Conservation (phyloP, 78 protist species). For the Protostelium mycophagum region DNA sequence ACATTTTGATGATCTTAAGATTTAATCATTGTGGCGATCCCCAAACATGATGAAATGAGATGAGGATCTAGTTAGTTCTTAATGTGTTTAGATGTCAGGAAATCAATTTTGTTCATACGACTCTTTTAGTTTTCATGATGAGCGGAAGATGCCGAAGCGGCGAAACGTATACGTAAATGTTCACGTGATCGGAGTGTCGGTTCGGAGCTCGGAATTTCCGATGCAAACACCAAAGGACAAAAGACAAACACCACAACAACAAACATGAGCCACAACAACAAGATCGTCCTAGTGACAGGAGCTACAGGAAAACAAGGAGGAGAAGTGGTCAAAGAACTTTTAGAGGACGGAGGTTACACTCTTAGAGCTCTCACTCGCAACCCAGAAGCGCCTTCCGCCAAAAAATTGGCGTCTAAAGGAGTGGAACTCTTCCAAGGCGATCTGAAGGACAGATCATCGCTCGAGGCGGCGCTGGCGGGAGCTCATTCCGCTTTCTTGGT, state of each 20-base stretch:
- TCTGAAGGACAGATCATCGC: neutral
- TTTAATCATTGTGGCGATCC: too few species aligned
- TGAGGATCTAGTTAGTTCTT: too few species aligned
- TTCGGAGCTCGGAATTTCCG: too few species aligned
- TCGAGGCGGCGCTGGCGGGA: neutral
- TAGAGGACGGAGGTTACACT: neutral
- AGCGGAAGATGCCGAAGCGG: too few species aligned
- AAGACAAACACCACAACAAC: neutral
- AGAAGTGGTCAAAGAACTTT: neutral
- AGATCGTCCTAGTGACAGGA: neutral
- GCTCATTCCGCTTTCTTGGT: neutral
- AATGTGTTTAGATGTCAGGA: too few species aligned
- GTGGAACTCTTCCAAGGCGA: neutral
- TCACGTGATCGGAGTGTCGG: too few species aligned
- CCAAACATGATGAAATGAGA: too few species aligned
- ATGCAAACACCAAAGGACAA: too few species aligned
- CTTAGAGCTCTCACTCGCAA: neutral
- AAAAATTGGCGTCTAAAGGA: neutral
- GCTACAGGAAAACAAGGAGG: neutral
- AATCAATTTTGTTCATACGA: too few species aligned
- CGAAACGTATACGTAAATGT: too few species aligned
- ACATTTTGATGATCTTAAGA: too few species aligned
- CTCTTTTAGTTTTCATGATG: too few species aligned
- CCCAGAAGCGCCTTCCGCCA: neutral
- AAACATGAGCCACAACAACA: neutral